Evolutionary conservation across 2,329 filamentous ascomycete genomes (phyloP).

Genomic region (Coniochaeta sp.): DNA sequence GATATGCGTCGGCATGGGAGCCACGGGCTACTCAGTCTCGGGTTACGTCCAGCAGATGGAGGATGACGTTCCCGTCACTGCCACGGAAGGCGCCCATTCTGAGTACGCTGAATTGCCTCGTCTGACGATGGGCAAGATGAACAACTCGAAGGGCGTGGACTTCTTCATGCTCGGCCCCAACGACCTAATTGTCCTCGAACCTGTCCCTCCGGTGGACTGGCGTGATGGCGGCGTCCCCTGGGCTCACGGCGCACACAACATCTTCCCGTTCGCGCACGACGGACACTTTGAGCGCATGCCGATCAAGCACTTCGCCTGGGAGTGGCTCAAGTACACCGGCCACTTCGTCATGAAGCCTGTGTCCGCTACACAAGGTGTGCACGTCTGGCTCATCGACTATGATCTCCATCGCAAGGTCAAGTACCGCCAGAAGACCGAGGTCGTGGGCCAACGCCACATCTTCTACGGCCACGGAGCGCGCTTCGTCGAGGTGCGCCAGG

Average conservation of each 20-base stretch:
- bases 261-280: neutral
- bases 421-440: neutral
- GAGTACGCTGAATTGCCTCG: neutral
- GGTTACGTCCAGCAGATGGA: neutral
- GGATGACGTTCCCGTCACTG: neutral
- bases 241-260: neutral
- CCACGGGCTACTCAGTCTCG: neutral
- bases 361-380: neutral
- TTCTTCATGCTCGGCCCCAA: neutral
- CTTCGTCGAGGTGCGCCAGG: neutral
- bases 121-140: neutral
- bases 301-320: neutral
- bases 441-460: neutral
- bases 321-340: neutral
- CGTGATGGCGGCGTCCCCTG: neutral
- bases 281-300: neutral
- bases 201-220: neutral
- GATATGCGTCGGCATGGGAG: neutral
- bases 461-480: neutral
- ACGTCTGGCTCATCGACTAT: neutral
- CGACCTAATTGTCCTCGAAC: neutral
- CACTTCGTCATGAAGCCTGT: neutral
- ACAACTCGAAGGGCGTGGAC: neutral
- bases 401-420: neutral
- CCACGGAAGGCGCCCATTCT: neutral